Conservation (phyloP, 352 stramenopile genomes). For the Globisporangium lucens region DNA sequence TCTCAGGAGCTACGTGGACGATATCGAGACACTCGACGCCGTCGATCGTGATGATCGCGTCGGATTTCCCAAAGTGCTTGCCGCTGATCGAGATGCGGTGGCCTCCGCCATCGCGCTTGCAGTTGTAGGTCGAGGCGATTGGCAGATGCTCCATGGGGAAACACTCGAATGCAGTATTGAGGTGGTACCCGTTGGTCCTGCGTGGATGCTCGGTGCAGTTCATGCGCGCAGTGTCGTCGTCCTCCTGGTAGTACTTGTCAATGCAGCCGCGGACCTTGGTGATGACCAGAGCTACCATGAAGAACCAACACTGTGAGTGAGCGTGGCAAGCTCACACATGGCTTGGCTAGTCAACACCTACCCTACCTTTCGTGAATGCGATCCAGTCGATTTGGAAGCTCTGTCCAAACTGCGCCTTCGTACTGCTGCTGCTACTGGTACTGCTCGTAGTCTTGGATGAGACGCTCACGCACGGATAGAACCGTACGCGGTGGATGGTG, state of each 20-base stretch:
- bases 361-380: constrained; percentile 54
- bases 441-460: constrained; percentile 10
- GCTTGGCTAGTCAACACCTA: not conserved
- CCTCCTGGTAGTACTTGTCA: constrained; percentile 55
- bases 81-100: constrained; percentile 60
- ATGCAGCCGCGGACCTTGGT: constrained; percentile 79
- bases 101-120: constrained; percentile 45
- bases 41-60: constrained; percentile 70
- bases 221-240: constrained; percentile 18
- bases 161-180: constrained; percentile 35
- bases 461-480: constrained; percentile 48
- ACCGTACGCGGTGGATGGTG: constrained; percentile 54
- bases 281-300: constrained; percentile 44
- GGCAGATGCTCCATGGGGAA: constrained; percentile 40
- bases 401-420: constrained; percentile 27
- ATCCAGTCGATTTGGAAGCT: constrained; percentile 73
- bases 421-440: constrained; percentile 14
- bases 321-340: not conserved
- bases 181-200: constrained; percentile 50
- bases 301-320: not conserved
- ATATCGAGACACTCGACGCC: constrained; percentile 64
- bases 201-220: constrained; percentile 47
- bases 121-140: constrained; percentile 74
- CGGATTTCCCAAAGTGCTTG: constrained; percentile 67
- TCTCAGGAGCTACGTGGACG: constrained; percentile 48